Base-by-base conservation (phyloP, 345 rosid species). In the Chamaenerion angustifolium region DNA sequence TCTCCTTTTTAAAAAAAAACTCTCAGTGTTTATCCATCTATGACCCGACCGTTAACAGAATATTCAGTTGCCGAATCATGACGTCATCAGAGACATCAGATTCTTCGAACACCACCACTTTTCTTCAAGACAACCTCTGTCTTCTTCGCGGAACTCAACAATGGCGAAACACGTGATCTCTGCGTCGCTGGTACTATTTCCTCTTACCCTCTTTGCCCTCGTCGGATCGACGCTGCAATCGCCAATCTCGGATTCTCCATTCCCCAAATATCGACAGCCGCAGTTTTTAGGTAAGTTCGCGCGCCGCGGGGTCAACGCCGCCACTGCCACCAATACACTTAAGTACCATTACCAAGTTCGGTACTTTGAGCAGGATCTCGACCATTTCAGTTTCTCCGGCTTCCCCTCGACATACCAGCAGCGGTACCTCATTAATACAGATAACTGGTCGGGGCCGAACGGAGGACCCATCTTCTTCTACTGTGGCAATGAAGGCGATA, bases 401-500 rank as follows among this genome's bases (percentile, higher is more conserved):
- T 72, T 72, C 49, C 72, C 71, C 61, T 78, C 83, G 25, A 64
- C 44, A 14, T 85, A 79, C 73, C 56, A 61, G 45, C 88, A 79
- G 50, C 72, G 95, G 5, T 85, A 79, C 70, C 81, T 85, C 42
- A 71, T 85, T 35, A 80, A 62, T 68, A 54, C 82, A 56, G 83
- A 77, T 12, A 69, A 79, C 65, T 85, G 90, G 90, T 25, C 54
- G 21, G 90, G 90, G 12, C 70, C 55, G 52, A 63, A 31, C 52
- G 71, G 6, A 59, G 90, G 65, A 7, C 95, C 95, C 54, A 85
- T 85, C 72, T 85, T 85, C 68, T 67, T 85, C 53, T 85, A 85
- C 70, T 85, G 90, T 54, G 90, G 95, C 27, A 82, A 85, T 68
- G 95, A 85, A 58, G 95, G 90, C 25, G 82, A 82, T 55, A 85